Percentiles rank a stretch among this genome's conserved stretches.
phyloP scores from a whole-genome alignment of 2,329 filamentous ascomycete species.

The Aspergillus neotritici region DNA sequence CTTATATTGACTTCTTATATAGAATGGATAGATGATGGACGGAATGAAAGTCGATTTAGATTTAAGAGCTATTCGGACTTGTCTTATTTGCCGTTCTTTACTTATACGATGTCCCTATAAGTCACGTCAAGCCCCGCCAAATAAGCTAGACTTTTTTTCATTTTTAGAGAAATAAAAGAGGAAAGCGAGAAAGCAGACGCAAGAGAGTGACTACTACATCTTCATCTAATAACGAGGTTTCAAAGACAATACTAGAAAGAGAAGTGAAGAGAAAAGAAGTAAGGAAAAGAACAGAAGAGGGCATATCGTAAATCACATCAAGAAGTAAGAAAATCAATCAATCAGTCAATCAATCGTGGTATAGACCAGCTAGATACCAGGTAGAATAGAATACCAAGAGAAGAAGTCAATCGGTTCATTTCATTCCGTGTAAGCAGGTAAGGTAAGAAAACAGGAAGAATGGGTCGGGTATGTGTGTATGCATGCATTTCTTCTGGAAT shows the following conservation, averaged over 20 bases:
- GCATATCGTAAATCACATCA: conserved; percentile 2
- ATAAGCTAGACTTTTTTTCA: too few relatives aligned
- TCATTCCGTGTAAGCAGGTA: too few relatives aligned
- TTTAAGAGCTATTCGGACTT: too few relatives aligned
- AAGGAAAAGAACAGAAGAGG: conserved; percentile 1
- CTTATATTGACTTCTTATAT: not conserved
- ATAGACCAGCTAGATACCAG: conserved; percentile 8
- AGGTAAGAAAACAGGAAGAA: not conserved
- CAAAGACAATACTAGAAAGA: not conserved
- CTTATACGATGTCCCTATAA: too few relatives aligned
- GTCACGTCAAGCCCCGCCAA: too few relatives aligned
- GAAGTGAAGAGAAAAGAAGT: not conserved
- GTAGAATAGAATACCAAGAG: not conserved
- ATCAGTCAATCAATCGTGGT: too few relatives aligned
- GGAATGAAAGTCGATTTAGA: too few relatives aligned
- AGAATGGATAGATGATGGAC: too few relatives aligned
- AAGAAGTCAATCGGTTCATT: too few relatives aligned
- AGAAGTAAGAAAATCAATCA: conserved; percentile 13
- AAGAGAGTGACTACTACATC: not conserved
- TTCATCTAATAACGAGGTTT: too few relatives aligned
- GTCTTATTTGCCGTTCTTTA: too few relatives aligned
- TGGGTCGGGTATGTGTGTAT: not conserved
- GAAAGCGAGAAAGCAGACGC: not conserved
- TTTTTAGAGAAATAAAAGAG: not conserved
- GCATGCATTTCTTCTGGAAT: not conserved